Percentiles rank a stretch among this genome's conserved stretches.
These are phyloP conservation scores for Colletotrichum sp. DNA, from an alignment of 2,329 filamentous ascomycete genomes.

Conservation along the genomic window DNA sequence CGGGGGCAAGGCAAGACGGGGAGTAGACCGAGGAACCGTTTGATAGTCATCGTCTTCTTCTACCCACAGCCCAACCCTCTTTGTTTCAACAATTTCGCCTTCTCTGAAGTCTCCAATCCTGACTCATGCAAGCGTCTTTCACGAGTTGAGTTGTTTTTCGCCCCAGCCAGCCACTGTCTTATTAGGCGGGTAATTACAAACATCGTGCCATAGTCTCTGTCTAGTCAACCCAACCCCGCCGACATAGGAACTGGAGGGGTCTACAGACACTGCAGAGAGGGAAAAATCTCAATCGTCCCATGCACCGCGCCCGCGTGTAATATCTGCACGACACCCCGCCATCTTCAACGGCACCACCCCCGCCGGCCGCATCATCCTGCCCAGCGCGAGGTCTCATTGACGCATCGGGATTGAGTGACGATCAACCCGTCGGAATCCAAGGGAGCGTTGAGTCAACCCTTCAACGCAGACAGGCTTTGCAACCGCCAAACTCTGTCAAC, in stretches of 20 bases:
- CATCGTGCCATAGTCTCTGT: constrained; percentile 8
- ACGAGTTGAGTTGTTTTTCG: not conserved
- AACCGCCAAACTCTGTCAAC: not conserved
- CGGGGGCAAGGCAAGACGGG: not conserved
- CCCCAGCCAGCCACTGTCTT: not conserved
- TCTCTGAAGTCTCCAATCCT: not conserved
- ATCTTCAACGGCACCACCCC: not conserved
- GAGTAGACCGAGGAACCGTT: not conserved
- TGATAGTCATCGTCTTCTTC: not conserved
- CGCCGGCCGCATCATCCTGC: not conserved
- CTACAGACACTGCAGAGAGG: no score
- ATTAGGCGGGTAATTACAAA: not conserved
- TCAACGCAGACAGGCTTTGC: not conserved
- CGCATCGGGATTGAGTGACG: not conserved
- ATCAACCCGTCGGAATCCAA: not conserved
- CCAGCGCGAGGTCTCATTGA: not conserved
- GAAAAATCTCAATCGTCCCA: not conserved
- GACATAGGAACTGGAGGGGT: constrained; percentile 1
- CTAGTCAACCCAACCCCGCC: not conserved
- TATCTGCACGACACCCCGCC: not conserved
- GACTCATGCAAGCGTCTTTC: constrained; percentile 1
- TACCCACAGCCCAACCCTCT: not conserved
- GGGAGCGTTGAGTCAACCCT: not conserved
- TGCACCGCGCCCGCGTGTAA: not conserved
- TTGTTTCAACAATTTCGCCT: not conserved